Evolutionary conservation across 495 filamentous ascomycete genomes (phyloP).

Genomic region (Mytilinidion resinicola): DNA sequence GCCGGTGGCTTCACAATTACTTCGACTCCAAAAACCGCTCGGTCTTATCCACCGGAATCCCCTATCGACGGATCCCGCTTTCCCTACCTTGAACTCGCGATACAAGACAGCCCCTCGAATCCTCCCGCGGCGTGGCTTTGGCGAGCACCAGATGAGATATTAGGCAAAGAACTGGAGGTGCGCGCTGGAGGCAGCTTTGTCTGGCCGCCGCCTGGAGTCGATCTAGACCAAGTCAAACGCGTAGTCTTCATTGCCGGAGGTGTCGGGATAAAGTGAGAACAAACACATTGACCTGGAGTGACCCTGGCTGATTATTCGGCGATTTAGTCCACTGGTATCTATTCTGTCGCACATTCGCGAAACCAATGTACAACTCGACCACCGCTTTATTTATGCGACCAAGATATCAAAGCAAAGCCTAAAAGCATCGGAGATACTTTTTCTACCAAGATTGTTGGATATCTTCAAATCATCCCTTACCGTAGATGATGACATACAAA

Average conservation of each 20-base stretch:
- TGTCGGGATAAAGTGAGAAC: constrained; percentile 70
- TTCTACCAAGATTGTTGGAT: constrained; percentile 32
- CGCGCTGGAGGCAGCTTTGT: constrained; percentile 75
- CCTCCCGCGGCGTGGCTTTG: constrained; percentile 74
- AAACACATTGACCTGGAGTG: constrained; percentile 13
- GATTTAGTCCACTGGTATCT: constrained; percentile 36
- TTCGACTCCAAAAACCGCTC: constrained; percentile 52
- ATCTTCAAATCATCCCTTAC: constrained; percentile 4
- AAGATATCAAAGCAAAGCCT: constrained; percentile 15
- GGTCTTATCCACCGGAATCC: background rate
- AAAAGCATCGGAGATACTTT: constrained; percentile 25
- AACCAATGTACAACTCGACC: constrained; percentile 17
- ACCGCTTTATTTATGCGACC: constrained; percentile 35
- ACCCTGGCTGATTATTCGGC: background rate
- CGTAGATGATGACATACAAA: background rate
- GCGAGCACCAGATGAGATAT: constrained; percentile 47
- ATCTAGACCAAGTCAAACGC: constrained; percentile 42
- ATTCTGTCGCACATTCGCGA: constrained; percentile 35
- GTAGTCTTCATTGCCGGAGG: constrained; percentile 75
- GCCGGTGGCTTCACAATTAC: constrained; percentile 85
- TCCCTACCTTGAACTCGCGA: constrained; percentile 63
- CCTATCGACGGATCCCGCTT: constrained; percentile 26
- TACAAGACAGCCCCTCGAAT: constrained; percentile 59
- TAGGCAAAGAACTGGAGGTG: constrained; percentile 53
- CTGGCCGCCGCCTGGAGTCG: constrained; percentile 56